Conservation (phyloP, 306 rosid genomes). For the Myrica gale region DNA sequence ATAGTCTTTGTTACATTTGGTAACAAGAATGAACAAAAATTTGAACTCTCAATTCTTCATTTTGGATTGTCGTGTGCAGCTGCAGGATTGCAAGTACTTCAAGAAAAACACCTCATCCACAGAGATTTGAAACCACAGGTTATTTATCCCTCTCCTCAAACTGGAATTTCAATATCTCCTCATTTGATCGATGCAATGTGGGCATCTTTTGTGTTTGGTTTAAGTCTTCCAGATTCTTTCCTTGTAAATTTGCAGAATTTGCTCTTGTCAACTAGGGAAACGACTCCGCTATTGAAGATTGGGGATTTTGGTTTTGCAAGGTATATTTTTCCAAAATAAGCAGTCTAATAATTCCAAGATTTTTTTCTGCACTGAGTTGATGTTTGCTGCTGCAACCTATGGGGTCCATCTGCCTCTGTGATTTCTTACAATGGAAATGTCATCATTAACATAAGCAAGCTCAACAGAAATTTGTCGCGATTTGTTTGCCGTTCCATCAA, state of each 20-base stretch:
- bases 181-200: neutral
- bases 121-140: slow-evolving; percentile 99
- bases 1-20: slow-evolving; percentile 6
- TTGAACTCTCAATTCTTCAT: slow-evolving; percentile 22
- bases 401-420: slow-evolving; percentile 5
- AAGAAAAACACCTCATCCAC: slow-evolving; percentile 87
- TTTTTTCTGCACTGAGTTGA: neutral
- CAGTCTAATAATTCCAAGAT: slow-evolving; percentile 9
- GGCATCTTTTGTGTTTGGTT: slow-evolving; percentile 18
- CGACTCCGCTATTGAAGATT: slow-evolving; percentile 64
- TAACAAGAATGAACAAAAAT: neutral
- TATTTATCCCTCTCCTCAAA: slow-evolving; percentile 21
- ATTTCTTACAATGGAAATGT: neutral
- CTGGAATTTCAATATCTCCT: slow-evolving; percentile 5
- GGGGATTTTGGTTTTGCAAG: slow-evolving; percentile 99
- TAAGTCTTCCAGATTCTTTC: slow-evolving; percentile 15
- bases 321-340: slow-evolving; percentile 33
- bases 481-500: neutral
- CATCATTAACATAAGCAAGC: neutral
- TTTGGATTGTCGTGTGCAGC: slow-evolving; percentile 53
- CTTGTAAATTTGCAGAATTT: slow-evolving; percentile 69
- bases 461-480: neutral
- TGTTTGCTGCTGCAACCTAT: slow-evolving; percentile 22
- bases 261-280: slow-evolving; percentile 54
- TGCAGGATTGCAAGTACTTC: slow-evolving; percentile 80